Conservation (phyloP, 345 rosid species). For the Pistacia integerrima region DNA sequence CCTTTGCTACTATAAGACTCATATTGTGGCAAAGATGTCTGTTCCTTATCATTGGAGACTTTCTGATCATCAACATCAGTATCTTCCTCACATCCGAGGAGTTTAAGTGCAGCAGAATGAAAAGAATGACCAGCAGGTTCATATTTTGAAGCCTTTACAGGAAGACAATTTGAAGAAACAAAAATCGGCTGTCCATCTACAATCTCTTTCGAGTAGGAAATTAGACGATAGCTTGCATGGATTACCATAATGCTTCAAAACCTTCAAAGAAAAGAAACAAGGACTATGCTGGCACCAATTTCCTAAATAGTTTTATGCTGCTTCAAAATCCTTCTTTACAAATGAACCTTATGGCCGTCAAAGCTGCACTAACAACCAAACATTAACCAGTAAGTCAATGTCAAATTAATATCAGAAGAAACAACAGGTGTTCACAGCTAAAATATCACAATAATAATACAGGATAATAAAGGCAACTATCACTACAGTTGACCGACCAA, state of each 20-base stretch:
- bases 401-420: neutral
- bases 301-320: conserved; percentile 8
- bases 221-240: conserved; percentile 43
- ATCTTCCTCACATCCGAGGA: conserved; percentile 71
- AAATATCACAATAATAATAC: neutral
- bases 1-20: conserved; percentile 81
- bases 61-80: conserved; percentile 52
- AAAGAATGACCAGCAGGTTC: conserved; percentile 98
- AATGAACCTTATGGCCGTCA: neutral
- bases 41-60: conserved; percentile 62
- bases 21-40: conserved; percentile 58
- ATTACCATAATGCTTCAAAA: conserved; percentile 33
- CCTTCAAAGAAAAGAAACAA: neutral
- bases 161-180: conserved; percentile 79
- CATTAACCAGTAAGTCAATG: conserved; percentile 6
- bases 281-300: neutral
- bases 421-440: neutral
- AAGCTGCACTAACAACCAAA: conserved; percentile 16
- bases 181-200: conserved; percentile 69
- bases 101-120: conserved; percentile 82
- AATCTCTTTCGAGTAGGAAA: conserved; percentile 79
- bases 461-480: neutral
- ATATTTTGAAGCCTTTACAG: conserved; percentile 68
- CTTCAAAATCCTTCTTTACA: conserved; percentile 2
- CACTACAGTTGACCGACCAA: neutral